Evolutionary conservation across 306 rosid genomes (phyloP), one percentile per base, ranked within the genome.

Genomic region (Malus fusca): DNA sequence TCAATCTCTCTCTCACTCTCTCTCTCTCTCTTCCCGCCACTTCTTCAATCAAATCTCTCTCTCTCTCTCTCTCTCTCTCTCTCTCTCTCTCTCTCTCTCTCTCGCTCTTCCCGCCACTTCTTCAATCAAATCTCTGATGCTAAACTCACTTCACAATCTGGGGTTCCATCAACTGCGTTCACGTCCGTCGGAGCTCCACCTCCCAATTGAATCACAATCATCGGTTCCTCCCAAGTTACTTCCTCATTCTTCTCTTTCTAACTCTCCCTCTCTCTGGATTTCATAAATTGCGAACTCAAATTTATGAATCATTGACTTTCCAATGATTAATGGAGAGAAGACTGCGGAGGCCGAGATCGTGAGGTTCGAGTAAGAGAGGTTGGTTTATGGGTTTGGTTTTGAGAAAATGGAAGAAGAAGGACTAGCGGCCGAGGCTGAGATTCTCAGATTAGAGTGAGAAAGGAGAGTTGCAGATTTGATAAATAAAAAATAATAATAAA

Each of bases 311-410:
- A 23, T 64, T 21, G 64, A 60, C 19, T 66, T 22, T 69, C 25
- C 72, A 70, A 88, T 86, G 84, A 88, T 73, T 77, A 72, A 88
- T 37, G 92, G 90, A 66, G 85, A 85, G 77, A 78, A 75, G 44
- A 62, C 72, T 78, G 52, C 66, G 19, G 80, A 75, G 59, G 66
- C 61, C 9, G 9, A 35, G 40, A 35, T 35, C 9, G 40, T 35
- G 40, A 35, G 2, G 40, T 35, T 35, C 40, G 2, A 35, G 40
- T 35, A 35, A 35, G 40, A 35, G 40, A 35, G 40, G 40, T 35
- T 35, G 40, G 40, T 35, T 35, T 35, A 35, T 35, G 40, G 40
- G 40, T 35, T 35, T 35, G 40, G 40, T 35, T 35, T 7, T 35
- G 40, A 35, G 40, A 35, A 35, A 35, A 35, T 35, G 9, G 40